Evolutionary conservation across 2,329 filamentous ascomycete species (phyloP).

Genomic region (Capronia coronata): DNA sequence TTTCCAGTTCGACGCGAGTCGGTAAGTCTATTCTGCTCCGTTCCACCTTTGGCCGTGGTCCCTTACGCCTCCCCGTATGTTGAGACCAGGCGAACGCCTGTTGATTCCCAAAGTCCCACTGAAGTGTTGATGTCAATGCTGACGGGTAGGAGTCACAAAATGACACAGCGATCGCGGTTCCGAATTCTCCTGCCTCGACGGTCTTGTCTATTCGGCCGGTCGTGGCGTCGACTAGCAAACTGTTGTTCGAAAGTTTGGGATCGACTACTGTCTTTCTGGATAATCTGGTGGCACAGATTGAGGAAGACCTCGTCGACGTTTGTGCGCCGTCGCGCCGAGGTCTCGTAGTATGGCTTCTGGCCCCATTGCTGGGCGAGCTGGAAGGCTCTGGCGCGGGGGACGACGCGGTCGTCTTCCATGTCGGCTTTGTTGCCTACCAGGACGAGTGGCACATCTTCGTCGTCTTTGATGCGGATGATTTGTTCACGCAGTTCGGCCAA

Average conservation of each 20-base stretch:
- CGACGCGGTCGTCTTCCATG: constrained; percentile 74
- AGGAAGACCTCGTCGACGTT: constrained; percentile 90
- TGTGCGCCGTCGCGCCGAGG: constrained; percentile 71
- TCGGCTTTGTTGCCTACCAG: constrained; percentile 91
- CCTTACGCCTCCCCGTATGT: background rate
- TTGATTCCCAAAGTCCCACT: background rate
- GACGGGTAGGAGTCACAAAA: constrained; percentile 23
- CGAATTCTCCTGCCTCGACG: constrained; percentile 32
- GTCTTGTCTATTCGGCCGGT: constrained; percentile 33
- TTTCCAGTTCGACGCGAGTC: constrained; percentile 14
- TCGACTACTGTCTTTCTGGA: constrained; percentile 56
- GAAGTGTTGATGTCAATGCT: background rate
- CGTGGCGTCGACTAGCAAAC: constrained; percentile 33
- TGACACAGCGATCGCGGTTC: constrained; percentile 33
- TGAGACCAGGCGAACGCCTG: background rate
- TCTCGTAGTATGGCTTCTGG: constrained; percentile 82
- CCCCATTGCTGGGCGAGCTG: constrained; percentile 81
- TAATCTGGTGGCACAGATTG: constrained; percentile 76
- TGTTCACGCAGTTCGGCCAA: constrained; percentile 76
- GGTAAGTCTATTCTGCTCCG: constrained; percentile 12
- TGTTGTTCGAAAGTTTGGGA: constrained; percentile 33
- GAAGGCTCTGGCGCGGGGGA: constrained; percentile 73
- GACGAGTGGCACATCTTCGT: constrained; percentile 76
- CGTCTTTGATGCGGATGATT: constrained; percentile 85
- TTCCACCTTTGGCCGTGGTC: background rate